phyloP scores from a whole-genome alignment of 805 yeast genomes.

The Torulaspora franciscae region DNA sequence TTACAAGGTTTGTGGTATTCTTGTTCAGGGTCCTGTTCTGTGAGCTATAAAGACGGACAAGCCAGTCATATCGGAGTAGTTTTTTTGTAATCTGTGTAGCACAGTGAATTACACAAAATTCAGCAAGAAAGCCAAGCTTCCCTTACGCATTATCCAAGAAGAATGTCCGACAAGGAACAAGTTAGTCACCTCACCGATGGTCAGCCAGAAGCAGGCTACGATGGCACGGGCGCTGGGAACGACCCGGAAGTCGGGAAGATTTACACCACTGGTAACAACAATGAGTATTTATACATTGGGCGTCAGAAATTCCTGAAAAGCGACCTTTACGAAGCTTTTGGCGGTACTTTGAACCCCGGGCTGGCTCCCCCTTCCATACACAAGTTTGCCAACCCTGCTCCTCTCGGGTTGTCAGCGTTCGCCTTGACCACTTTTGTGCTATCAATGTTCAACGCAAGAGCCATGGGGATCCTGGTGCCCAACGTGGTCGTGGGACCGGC shows the following conservation, averaged over 20 bases:
- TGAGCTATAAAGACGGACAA: not conserved
- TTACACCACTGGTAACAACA: slow-evolving; percentile 42
- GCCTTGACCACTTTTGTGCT: slow-evolving; percentile 56
- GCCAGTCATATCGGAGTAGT: not conserved
- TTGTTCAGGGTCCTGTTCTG: not conserved
- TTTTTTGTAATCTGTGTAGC: not conserved
- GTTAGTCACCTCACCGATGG: slow-evolving; percentile 13
- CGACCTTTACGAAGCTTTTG: slow-evolving; percentile 61
- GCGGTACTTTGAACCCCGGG: slow-evolving; percentile 78
- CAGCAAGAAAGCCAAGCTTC: not conserved
- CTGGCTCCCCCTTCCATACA: slow-evolving; percentile 48
- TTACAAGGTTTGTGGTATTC: not conserved
- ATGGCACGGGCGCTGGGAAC: not conserved
- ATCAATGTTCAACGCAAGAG: slow-evolving; percentile 48
- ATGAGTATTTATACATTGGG: slow-evolving; percentile 64
- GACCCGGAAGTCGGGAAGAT: slow-evolving; percentile 21
- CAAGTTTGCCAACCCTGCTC: slow-evolving; percentile 60
- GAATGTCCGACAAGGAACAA: slow-evolving; percentile 17
- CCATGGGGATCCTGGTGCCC: slow-evolving; percentile 46
- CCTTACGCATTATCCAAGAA: not conserved
- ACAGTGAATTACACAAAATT: not conserved
- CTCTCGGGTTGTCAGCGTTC: slow-evolving; percentile 54
- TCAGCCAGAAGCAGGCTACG: slow-evolving; percentile 1
- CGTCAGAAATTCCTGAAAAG: slow-evolving; percentile 56
- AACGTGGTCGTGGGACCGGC: slow-evolving; percentile 52